These are phyloP conservation scores for Phylloporus sp. DNA, from an alignment of 768 basidiomycete genomes.

Conservation along the genomic window DNA sequence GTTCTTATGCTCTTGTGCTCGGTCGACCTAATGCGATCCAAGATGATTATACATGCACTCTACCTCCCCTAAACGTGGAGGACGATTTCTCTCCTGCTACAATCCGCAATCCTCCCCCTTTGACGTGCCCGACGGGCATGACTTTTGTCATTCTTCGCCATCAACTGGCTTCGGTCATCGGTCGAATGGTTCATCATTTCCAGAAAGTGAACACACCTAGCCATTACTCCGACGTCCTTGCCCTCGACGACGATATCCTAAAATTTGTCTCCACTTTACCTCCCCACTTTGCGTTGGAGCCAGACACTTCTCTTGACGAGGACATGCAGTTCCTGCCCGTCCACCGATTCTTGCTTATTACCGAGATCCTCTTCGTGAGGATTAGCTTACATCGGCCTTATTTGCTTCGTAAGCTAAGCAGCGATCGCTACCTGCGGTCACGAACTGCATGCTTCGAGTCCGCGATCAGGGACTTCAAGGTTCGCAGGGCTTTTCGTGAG, in stretches of 20 bases:
- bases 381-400: constrained; percentile 86
- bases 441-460: constrained; percentile 87
- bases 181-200: constrained; percentile 89
- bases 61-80: constrained; percentile 67
- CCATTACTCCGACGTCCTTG: constrained; percentile 78
- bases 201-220: constrained; percentile 75
- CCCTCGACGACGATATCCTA: constrained; percentile 78
- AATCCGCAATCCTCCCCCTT: constrained; percentile 48
- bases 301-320: constrained; percentile 75
- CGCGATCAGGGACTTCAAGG: constrained; percentile 79
- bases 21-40: constrained; percentile 88
- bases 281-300: constrained; percentile 68
- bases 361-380: constrained; percentile 83
- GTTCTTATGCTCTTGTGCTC: constrained; percentile 86
- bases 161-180: constrained; percentile 77
- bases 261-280: constrained; percentile 74
- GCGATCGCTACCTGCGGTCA: constrained; percentile 78
- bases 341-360: constrained; percentile 85
- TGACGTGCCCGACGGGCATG: constrained; percentile 72
- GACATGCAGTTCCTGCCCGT: constrained; percentile 61
- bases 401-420: constrained; percentile 65
- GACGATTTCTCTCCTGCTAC: constrained; percentile 46
- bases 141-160: constrained; percentile 88
- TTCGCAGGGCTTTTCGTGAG: constrained; percentile 65
- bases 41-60: constrained; percentile 82